These are phyloP conservation scores for Colletotrichum ledebouriae DNA, from an alignment of 2,329 filamentous ascomycete genomes.

Conservation along the genomic window DNA sequence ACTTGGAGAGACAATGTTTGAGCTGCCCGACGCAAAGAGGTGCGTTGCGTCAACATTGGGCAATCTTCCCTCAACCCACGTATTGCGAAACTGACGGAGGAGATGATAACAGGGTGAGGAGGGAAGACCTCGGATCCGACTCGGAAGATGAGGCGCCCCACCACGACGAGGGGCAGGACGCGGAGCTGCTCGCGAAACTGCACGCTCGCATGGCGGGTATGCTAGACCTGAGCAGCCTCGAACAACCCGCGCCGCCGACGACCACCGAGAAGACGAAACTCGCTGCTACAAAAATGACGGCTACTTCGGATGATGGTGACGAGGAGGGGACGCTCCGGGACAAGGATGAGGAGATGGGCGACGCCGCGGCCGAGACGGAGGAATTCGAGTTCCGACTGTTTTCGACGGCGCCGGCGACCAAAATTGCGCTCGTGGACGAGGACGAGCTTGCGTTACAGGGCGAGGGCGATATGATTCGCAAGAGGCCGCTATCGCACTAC, in stretches of 20 bases:
- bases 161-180: slow-evolving; percentile 52
- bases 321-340: slow-evolving; percentile 15
- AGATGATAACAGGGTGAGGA: slow-evolving; percentile 60
- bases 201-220: slow-evolving; percentile 63
- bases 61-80: too few relatives aligned
- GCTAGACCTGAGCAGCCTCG: slow-evolving; percentile 55
- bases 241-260: slow-evolving; percentile 31
- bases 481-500: slow-evolving; percentile 64
- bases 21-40: slow-evolving; percentile 66
- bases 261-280: slow-evolving; percentile 30
- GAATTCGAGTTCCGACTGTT: slow-evolving; percentile 73
- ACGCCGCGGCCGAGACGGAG: slow-evolving; percentile 47
- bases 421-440: slow-evolving; percentile 64
- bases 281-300: slow-evolving; percentile 35
- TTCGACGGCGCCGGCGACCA: slow-evolving; percentile 60
- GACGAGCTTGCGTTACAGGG: slow-evolving; percentile 50
- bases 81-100: slow-evolving; percentile 10
- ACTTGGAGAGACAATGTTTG: slow-evolving; percentile 58
- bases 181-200: slow-evolving; percentile 58
- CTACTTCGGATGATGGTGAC: background rate
- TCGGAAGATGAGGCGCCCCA: slow-evolving; percentile 48
- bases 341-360: slow-evolving; percentile 43
- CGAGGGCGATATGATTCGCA: slow-evolving; percentile 52
- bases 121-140: slow-evolving; percentile 63
- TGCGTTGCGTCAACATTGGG: slow-evolving; percentile 46